Evolutionary conservation across 306 rosid genomes (phyloP).

Genomic region (Boehmeria nivea): DNA sequence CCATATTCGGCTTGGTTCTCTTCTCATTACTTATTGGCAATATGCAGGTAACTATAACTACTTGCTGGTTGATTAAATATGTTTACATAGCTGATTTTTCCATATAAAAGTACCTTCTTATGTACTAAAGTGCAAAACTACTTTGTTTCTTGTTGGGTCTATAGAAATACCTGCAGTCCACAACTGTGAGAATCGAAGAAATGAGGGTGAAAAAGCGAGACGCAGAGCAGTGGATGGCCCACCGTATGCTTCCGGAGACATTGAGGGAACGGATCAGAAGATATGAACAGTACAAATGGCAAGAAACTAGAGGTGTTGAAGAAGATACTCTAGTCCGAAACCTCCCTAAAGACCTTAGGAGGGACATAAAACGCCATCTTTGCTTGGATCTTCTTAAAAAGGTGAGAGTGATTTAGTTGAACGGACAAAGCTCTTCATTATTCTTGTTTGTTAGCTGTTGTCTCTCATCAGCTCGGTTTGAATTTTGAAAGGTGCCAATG

Average conservation of each 20-base stretch:
- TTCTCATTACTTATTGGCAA: slow-evolving; percentile 79
- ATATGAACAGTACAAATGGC: slow-evolving; percentile 90
- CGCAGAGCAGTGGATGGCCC: slow-evolving; percentile 92
- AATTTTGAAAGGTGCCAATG: slow-evolving; percentile 83
- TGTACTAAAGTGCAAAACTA: not conserved
- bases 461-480: slow-evolving; percentile 7
- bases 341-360: slow-evolving; percentile 85
- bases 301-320: slow-evolving; percentile 78
- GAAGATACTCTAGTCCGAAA: slow-evolving; percentile 61
- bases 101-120: not conserved
- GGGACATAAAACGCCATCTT: slow-evolving; percentile 84
- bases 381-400: slow-evolving; percentile 57
- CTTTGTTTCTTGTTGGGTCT: slow-evolving; percentile 13
- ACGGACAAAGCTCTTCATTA: too few relatives aligned
- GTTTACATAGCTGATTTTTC: not conserved
- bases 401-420: too few relatives aligned
- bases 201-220: slow-evolving; percentile 74
- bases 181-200: slow-evolving; percentile 78
- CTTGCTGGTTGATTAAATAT: not conserved
- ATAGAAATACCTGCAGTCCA: slow-evolving; percentile 81
- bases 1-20: slow-evolving; percentile 66
- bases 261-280: slow-evolving; percentile 64
- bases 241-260: slow-evolving; percentile 68
- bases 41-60: slow-evolving; percentile 59
- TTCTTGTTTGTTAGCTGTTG: not conserved